Evolutionary conservation across 2,329 filamentous ascomycete genomes (phyloP), one percentile per base, ranked within the genome.

Genomic region (Exophiala xenobiotica): DNA sequence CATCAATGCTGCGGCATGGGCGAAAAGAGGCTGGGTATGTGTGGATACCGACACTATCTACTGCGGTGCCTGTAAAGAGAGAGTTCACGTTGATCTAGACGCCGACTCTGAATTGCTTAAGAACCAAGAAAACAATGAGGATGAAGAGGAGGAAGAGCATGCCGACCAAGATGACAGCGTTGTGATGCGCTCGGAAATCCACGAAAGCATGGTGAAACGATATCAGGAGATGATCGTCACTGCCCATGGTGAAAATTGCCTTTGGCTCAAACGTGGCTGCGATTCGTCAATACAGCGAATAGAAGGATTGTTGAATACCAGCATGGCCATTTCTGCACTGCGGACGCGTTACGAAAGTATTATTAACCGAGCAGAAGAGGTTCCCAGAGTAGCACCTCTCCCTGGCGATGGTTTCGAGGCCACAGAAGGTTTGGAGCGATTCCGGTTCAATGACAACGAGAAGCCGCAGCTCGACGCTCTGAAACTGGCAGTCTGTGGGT

Each of bases 1-100:
- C 26, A 85, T 97, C 61, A 90, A 83, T 65, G 93, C 97, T 70
- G 84, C 96, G 6, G 87, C 90, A 67, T 99, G 93, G 93, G 91
- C 91, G 0, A 96, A 92, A 74, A 77, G 88, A 52, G 92, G 92
- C 1, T 99, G 93, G 92, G 78, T 86, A 3, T 96, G 92, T 63
- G 83, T 87, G 39, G 86, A 86, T 61, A 83, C 84, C 58, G 90
- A 95, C 69, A 87, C 87, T 3, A 89, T 97, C 12, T 82, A 84
- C 14, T 99, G 93, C 67, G 85, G 87, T 33, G 82, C 91, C 2
- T 99, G 93, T 65, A 86, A 86, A 65, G 86, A 87, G 63, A 88
- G 95, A 62, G 77, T 96, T 33, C 80, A 93, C 3, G 87, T 97
- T 46, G 90, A 88, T 70, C 74, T 95, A 4, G 77, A 82, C 1